These are phyloP conservation scores for Bauhinia variegata DNA, from an alignment of 306 rosid genomes.

Conservation along the genomic window DNA sequence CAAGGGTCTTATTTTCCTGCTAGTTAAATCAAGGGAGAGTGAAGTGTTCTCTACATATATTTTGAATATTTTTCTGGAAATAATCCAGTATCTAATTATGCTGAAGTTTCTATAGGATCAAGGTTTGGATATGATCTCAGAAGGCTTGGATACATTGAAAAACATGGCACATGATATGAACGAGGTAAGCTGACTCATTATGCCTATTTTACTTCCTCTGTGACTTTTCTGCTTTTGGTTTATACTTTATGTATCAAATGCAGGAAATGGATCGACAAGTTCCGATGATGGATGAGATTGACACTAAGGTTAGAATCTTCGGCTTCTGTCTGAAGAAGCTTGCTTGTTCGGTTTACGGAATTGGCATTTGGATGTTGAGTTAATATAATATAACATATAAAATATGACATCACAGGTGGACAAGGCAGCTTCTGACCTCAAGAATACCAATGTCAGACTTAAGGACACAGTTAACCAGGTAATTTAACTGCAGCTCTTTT, in stretches of 20 bases:
- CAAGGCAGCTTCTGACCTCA: constrained; percentile 89
- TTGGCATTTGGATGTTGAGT: constrained; percentile 32
- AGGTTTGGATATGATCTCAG: constrained; percentile 93
- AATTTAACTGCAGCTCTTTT: constrained; percentile 21
- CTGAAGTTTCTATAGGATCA: constrained; percentile 68
- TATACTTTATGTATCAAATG: constrained; percentile 30
- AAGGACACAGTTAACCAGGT: constrained; percentile 96
- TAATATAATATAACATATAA: neutral
- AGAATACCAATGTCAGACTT: constrained; percentile 96
- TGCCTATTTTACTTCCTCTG: constrained; percentile 16
- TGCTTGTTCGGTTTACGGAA: neutral
- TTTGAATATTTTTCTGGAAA: constrained; percentile 4
- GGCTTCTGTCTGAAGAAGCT: neutral
- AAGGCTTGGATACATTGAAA: constrained; percentile 92
- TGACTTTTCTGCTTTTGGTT: neutral
- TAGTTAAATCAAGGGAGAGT: no score
- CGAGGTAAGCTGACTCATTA: constrained; percentile 65
- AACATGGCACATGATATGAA: constrained; percentile 98
- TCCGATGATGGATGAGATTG: constrained; percentile 98
- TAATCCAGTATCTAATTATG: constrained; percentile 30
- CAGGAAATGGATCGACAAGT: constrained; percentile 98
- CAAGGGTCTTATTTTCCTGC: no score
- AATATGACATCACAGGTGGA: constrained; percentile 69
- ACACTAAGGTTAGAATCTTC: constrained; percentile 70
- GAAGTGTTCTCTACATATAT: neutral